These are phyloP conservation scores for Guillardia theta DNA, from an alignment of 78 protist species.

Conservation along the genomic window DNA sequence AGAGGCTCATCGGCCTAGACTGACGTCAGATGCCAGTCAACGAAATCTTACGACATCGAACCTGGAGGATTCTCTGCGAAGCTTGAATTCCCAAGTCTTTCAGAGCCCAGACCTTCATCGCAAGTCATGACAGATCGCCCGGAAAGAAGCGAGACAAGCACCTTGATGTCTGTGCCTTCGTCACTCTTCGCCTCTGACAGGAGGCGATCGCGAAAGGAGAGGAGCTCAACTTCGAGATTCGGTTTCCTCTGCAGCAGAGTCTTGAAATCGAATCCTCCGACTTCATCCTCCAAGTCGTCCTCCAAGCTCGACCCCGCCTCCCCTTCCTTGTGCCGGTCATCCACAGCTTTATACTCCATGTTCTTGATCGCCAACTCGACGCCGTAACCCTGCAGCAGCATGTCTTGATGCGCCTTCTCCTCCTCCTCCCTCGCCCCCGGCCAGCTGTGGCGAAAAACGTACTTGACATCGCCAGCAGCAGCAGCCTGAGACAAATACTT, in stretches of 20 bases:
- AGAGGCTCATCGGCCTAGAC: slow-evolving; percentile 33
- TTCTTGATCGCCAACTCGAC: slow-evolving; percentile 72
- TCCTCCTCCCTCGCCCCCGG: not conserved
- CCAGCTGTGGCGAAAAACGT: not conserved
- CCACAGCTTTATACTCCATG: slow-evolving; percentile 72
- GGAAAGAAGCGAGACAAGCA: too few species aligned
- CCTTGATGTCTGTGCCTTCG: not conserved
- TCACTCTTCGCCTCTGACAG: not conserved
- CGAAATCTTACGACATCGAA: too few species aligned
- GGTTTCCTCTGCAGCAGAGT: not conserved
- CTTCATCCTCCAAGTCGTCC: not conserved
- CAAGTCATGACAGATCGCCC: too few species aligned
- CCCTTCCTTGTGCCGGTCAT: not conserved
- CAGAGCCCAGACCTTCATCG: slow-evolving; percentile 42
- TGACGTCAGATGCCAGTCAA: too few species aligned
- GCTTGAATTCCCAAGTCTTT: slow-evolving; percentile 41
- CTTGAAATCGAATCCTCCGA: not conserved
- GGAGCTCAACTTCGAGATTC: not conserved
- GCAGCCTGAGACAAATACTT: not conserved
- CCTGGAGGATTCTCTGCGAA: not conserved
- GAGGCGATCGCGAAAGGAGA: not conserved
- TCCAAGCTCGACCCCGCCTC: too few species aligned
- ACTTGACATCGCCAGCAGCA: not conserved
- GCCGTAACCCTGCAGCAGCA: slow-evolving; percentile 65
- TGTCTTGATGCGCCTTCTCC: not conserved